Base-by-base conservation (phyloP, 768 basidiomycete genomes). In the Basidioascus undulatus region DNA sequence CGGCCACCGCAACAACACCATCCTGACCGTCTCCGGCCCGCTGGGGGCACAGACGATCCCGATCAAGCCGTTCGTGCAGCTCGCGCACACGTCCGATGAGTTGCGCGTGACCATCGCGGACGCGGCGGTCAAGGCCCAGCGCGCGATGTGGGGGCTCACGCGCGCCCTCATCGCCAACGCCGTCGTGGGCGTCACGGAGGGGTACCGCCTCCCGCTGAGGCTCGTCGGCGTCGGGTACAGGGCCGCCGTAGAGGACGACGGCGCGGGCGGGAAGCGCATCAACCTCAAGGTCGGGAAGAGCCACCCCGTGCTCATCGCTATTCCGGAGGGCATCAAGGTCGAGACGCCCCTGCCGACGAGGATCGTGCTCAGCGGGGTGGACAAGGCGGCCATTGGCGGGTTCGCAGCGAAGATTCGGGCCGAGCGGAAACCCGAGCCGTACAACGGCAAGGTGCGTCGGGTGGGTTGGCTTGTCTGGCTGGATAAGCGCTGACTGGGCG, bases 211-310 rank as follows among this genome's bases (percentile, higher is more conserved):
- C 8, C 74, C 82, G 12, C 57, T 98, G 13, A 76, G 75, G 53
- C 70, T 98, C 46, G 87, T 94, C 46, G 89, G 89, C 15, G 84
- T 98, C 26, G 87, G 89, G 2, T 98, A 83, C 62, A 68, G 89
- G 52, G 86, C 75, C 7, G 71, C 71, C 3, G 58, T 94, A 43
- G 89, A 98, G 61, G 67, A 69, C 9, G 76, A 80, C 38, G 40
- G 20, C 37, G 41, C 3, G 34, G 34, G 11, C 10, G 42, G 45
- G 2, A 45, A 56, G 13, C 48, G 56, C 9, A 61, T 96, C 39
- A 81, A 76, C 56, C 73, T 96, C 69, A 87, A 87, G 60, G 67
- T 96, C 12, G 87, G 89, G 2, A 83, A 75, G 58, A 81, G 84
- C 30, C 87, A 94, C 61, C 66, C 75, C 19, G 76, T 94, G 23